Percentiles rank a stretch among this genome's conserved stretches.
Conservation (phyloP, 345 rosid genomes). For the Eucalyptus lansdowneana region DNA sequence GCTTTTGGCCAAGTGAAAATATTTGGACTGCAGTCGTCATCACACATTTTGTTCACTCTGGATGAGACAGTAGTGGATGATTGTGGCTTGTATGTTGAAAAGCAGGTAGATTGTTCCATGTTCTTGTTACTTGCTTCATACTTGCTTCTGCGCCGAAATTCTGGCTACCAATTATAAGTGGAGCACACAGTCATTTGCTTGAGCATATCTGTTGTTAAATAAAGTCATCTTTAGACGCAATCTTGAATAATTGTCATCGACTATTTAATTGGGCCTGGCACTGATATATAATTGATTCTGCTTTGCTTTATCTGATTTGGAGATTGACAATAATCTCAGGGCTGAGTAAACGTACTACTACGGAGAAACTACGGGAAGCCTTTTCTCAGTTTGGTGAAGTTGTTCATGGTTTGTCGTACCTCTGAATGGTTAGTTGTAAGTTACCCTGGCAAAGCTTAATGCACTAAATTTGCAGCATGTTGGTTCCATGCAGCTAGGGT, state of each 20-base stretch:
- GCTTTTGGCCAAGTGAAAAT: background rate
- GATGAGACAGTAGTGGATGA: background rate
- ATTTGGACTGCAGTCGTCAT: background rate
- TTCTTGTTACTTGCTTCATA: background rate
- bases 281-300: background rate
- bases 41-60: background rate
- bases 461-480: background rate
- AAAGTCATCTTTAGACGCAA: background rate
- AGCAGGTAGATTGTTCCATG: background rate
- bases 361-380: constrained; percentile 57
- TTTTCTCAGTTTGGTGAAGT: constrained; percentile 78
- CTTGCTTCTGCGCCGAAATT: background rate
- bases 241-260: background rate
- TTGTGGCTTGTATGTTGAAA: background rate
- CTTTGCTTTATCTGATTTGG: background rate
- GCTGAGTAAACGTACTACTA: constrained; percentile 70
- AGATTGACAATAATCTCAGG: constrained; percentile 25
- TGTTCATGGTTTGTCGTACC: constrained; percentile 43
- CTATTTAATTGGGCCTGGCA: background rate
- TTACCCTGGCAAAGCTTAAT: background rate
- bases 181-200: background rate
- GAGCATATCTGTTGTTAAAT: background rate
- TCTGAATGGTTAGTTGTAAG: background rate
- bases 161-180: background rate
- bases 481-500: constrained; percentile 46